These are phyloP conservation scores for Fusarium temperatum DNA, from an alignment of 2,329 filamentous ascomycete genomes.

Conservation along the genomic window DNA sequence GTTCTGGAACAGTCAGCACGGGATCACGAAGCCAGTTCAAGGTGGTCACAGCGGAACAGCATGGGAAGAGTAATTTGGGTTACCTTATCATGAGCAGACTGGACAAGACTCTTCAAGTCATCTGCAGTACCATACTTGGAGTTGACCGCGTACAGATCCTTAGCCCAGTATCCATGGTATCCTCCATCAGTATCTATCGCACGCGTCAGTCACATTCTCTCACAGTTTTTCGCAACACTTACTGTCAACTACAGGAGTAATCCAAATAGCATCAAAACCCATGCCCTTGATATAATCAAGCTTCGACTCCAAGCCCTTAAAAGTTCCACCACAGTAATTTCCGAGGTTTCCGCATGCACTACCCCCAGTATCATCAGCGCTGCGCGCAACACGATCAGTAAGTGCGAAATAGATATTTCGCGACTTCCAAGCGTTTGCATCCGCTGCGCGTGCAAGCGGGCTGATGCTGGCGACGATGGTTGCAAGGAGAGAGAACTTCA, in stretches of 20 bases:
- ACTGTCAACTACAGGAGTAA: conserved; percentile 64
- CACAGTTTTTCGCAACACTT: not conserved
- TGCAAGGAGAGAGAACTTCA: conserved; percentile 3
- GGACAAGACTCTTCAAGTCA: conserved; percentile 25
- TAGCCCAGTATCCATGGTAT: conserved; percentile 35
- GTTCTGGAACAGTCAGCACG: conserved; percentile 25
- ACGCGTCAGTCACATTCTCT: fast-evolving
- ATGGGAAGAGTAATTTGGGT: fast-evolving
- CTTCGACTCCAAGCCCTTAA: conserved; percentile 64
- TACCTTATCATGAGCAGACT: conserved; percentile 28
- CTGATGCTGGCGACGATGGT: conserved; percentile 13
- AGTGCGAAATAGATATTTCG: conserved; percentile 68
- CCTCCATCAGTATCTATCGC: conserved; percentile 14
- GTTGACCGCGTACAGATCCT: conserved; percentile 26
- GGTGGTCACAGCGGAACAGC: not conserved
- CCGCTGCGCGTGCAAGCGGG: conserved; percentile 38
- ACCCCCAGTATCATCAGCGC: conserved; percentile 53
- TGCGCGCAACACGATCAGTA: conserved; percentile 64
- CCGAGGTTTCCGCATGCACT: conserved; percentile 52
- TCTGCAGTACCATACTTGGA: conserved; percentile 17
- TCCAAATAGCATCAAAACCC: conserved; percentile 68
- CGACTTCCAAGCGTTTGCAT: conserved; percentile 58
- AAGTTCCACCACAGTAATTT: conserved; percentile 69
- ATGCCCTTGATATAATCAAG: conserved; percentile 71
- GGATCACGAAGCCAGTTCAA: fast-evolving